Evolutionary conservation across 495 filamentous ascomycete species (phyloP).

Genomic region (Monascus purpureus): DNA sequence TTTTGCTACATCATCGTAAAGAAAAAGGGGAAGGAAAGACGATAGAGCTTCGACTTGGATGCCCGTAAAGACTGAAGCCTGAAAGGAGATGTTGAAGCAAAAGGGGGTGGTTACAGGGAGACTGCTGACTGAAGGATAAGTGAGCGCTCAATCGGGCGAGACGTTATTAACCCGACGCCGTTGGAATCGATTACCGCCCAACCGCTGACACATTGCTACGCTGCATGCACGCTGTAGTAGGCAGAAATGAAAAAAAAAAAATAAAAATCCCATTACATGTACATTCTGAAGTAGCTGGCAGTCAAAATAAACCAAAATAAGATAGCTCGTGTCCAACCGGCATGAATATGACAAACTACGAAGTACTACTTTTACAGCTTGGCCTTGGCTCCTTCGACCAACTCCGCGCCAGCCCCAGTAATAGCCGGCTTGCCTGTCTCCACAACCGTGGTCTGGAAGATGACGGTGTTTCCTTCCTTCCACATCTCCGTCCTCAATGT

Average conservation of each 20-base stretch:
- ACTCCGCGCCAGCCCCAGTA: slow-evolving; percentile 73
- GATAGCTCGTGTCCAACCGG: too few relatives aligned
- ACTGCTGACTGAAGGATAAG: too few relatives aligned
- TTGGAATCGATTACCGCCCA: too few relatives aligned
- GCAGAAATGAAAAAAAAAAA: background rate
- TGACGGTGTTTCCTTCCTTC: slow-evolving; percentile 77
- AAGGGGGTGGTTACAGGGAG: too few relatives aligned
- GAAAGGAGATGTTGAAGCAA: background rate
- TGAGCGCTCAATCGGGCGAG: too few relatives aligned
- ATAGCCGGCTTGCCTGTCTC: slow-evolving; percentile 95
- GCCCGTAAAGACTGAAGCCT: background rate
- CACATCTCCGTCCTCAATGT: slow-evolving; percentile 96
- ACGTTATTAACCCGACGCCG: too few relatives aligned
- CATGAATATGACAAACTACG: too few relatives aligned
- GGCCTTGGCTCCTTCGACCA: slow-evolving; percentile 44
- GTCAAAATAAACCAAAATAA: too few relatives aligned
- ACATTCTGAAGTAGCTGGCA: slow-evolving; percentile 12
- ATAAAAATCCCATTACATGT: slow-evolving; percentile 10
- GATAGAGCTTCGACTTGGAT: too few relatives aligned
- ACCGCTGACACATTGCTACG: too few relatives aligned
- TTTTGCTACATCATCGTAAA: slow-evolving; percentile 23
- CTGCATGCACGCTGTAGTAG: too few relatives aligned
- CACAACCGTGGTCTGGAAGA: slow-evolving; percentile 89
- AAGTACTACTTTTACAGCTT: slow-evolving; percentile 56
- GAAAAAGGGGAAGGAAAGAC: background rate